Conservation (phyloP, 78 protist genomes). For the Trichosphaerium sp. region DNA sequence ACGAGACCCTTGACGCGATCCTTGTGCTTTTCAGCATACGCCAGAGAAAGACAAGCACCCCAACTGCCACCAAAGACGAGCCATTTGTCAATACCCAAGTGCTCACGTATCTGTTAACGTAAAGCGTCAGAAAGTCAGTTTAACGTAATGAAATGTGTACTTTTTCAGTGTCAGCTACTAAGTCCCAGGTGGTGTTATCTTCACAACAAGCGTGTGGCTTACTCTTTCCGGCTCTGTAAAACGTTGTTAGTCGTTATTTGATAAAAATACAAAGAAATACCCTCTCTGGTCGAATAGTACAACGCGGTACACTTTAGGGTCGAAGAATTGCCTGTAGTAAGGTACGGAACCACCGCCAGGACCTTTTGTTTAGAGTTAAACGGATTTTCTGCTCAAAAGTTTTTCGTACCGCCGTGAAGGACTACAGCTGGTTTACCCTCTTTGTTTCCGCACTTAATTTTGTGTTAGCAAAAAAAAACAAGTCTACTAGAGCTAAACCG, state of each 20-base stretch:
- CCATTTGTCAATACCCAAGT: conserved; percentile 52
- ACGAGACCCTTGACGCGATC: conserved; percentile 42
- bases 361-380: conserved; percentile 4
- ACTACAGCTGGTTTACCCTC: conserved; percentile 39
- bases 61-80: conserved; percentile 77
- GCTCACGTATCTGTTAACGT: conserved; percentile 28
- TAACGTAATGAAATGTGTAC: no score
- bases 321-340: conserved; percentile 38
- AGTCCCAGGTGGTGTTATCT: conserved; percentile 56
- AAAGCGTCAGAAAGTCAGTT: no score
- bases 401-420: conserved; percentile 33
- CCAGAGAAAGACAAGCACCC: conserved; percentile 70
- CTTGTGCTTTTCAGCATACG: conserved; percentile 72
- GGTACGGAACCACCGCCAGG: conserved; percentile 48
- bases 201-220: not conserved
- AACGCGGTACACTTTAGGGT: conserved; percentile 53
- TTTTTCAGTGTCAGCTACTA: conserved; percentile 69
- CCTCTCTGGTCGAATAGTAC: conserved; percentile 83
- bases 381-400: not conserved
- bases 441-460: no score
- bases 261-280: conserved; percentile 29
- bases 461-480: no score
- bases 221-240: not conserved
- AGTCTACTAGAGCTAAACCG: no score
- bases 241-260: not conserved